Base-by-base conservation (phyloP, 306 rosid species). In the Hippophae rhamnoides region DNA sequence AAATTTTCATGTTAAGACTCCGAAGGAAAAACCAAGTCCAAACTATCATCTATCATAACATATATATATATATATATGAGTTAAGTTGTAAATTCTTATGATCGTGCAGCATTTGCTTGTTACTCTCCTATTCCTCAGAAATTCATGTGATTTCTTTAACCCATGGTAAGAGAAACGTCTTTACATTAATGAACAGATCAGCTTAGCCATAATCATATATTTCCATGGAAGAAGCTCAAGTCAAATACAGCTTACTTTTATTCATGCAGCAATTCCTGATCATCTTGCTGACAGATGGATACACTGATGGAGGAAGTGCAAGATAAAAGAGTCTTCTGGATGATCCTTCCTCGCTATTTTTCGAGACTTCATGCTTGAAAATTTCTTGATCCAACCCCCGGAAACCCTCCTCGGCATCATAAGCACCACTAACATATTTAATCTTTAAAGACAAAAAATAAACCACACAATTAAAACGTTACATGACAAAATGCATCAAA, bases 251-350 rank as follows among this genome's bases (percentile, higher is more conserved):
- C 90, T 69, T 78, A 88, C 99, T 82, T 78, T 72, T 92, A 69
- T 82, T 92, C 90, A 80, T 82, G 85, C 99, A 86, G 62, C 25
- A 66, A 63, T 75, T 62, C 81, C 72, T 86, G 70, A 92, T 84
- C 99, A 92, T 92, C 83, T 74, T 80, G 84, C 88, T 78, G 69
- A 92, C 99, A 31, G 99, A 77, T 60, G 96, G 99, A 80, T 92
- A 92, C 14, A 92, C 95, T 7, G 95, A 85, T 63, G 99, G 99
- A 73, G 99, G 99, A 76, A 92, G 99, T 27, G 99, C 99, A 70
- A 92, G 80, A 80, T 92, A 92, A 79, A 88, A 92, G 63, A 92
- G 95, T 79, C 99, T 81, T 61, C 95, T 84, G 46, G 90, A 80
- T 42, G 76, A 78, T 64, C 94, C 99, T 56, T 77, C 86, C 7